Base-by-base conservation (phyloP, 768 basidiomycete species). In the Pseudohyphozyma bogoriensis region DNA sequence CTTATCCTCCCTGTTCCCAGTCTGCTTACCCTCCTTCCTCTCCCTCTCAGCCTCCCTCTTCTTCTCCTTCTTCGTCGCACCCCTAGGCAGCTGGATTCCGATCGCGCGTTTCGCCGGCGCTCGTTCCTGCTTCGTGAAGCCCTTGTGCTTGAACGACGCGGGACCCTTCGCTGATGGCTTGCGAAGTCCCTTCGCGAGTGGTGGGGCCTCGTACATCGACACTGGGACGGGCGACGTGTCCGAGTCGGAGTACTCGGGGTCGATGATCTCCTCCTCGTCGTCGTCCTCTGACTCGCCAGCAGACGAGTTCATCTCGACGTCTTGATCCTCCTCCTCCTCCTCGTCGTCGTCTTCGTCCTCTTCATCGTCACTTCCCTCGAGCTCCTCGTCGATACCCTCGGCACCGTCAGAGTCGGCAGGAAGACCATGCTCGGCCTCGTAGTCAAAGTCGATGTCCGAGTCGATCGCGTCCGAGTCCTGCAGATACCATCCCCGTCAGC, bases 201-300 rank as follows among this genome's bases (percentile, higher is more conserved):
- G 60, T 1, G 52, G 46, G 13, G 61, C 42, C 39, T 66, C 57
- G 15, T 68, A 68, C 7, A 66, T 64, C 18, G 64, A 65, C 35
- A 65, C 46, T 9, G 55, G 49, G 54, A 54, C 53, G 33, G 52
- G 37, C 71, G 72, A 44, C 74, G 76, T 66, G 68, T 74, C 59
- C 70, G 69, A 50, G 62, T 50, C 59, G 46, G 32, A 63, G 63
- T 67, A 71, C 54, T 53, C 59, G 60, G 35, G 58, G 66, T 44
- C 64, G 63, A 55, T 65, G 68, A 35, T 52, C 70, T 79, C 78
- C 55, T 77, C 59, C 46, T 50, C 36, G 37, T 67, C 65, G 18
- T 77, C 78, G 22, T 72, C 76, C 28, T 73, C 75, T 9, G 66
- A 72, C n/a, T 61, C 73, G 44, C 64, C 64, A 22, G 72, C 76